Conservation (phyloP, 176 grass and related monocot species). For the maize (Zea mays) region DNA sequence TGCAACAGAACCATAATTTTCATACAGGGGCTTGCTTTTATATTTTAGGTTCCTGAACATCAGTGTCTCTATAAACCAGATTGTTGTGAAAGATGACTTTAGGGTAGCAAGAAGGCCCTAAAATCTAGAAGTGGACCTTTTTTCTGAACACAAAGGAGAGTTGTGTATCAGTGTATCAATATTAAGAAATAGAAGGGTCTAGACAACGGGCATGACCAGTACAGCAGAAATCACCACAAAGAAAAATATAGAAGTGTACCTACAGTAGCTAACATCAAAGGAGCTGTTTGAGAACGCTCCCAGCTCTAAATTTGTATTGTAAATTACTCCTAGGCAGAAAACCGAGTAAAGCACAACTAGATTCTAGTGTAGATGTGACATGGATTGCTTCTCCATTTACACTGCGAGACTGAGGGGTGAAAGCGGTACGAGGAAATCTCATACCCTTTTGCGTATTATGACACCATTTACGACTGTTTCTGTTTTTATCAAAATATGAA, state of each 20-base stretch:
- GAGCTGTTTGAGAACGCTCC: not conserved
- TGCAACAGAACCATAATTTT: not conserved
- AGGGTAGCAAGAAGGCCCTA: too few relatives aligned
- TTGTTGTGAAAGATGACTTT: not conserved
- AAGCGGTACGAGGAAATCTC: not conserved
- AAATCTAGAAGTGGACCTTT: too few relatives aligned
- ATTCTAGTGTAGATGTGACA: not conserved
- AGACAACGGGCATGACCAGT: not conserved
- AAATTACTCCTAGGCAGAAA: not conserved
- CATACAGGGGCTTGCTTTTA: not conserved
- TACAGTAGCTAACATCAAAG: not conserved
- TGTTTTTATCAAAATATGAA: not conserved
- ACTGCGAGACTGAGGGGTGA: not conserved
- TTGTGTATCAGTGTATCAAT: not conserved
- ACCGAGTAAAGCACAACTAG: not conserved
- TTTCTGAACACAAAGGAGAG: too few relatives aligned
- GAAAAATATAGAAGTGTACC: not conserved
- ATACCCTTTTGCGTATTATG: not conserved
- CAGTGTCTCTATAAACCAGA: not conserved
- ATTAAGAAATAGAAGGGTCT: not conserved
- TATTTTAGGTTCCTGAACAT: not conserved
- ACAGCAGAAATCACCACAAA: not conserved
- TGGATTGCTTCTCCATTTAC: not conserved
- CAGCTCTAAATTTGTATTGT: not conserved
- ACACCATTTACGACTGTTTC: not conserved